These are phyloP conservation scores for Arxiozyma telluris DNA, from an alignment of 1,139 yeast genomes.

Conservation along the genomic window DNA sequence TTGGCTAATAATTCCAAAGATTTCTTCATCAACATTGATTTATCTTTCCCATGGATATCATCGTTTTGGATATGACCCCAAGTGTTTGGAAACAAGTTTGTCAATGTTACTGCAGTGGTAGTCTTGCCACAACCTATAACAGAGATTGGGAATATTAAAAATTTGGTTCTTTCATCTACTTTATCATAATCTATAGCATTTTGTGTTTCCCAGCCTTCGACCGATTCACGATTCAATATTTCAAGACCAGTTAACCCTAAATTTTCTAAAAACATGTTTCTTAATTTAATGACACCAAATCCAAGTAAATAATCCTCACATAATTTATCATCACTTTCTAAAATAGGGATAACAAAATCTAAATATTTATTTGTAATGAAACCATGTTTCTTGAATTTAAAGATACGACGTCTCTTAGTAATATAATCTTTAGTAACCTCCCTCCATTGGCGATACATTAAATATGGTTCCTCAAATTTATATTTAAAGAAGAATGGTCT, in stretches of 20 bases:
- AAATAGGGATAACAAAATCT: conserved; percentile 50
- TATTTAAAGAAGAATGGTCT: conserved; percentile 75
- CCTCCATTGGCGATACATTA: conserved; percentile 82
- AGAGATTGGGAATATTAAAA: conserved; percentile 71
- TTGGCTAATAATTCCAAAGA: conserved; percentile 38
- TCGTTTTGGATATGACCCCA: conserved; percentile 88
- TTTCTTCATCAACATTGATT: conserved; percentile 43
- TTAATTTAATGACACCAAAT: conserved; percentile 64
- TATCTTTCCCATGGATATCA: conserved; percentile 45
- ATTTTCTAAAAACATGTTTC: conserved; percentile 49
- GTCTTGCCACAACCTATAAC: conserved; percentile 96
- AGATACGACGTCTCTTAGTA: conserved; percentile 36
- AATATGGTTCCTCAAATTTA: conserved; percentile 92
- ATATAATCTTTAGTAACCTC: conserved; percentile 68
- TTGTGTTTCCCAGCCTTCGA: conserved; percentile 29
- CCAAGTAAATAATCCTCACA: conserved; percentile 44
- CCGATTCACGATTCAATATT: conserved; percentile 33
- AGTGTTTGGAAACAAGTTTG: conserved; percentile 41
- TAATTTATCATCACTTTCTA: conserved; percentile 40
- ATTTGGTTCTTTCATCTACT: conserved; percentile 37
- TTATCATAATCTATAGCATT: conserved; percentile 26
- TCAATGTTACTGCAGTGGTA: conserved; percentile 59
- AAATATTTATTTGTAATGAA: conserved; percentile 59
- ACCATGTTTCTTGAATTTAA: conserved; percentile 45
- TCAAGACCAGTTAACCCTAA: conserved; percentile 42